Conservation (phyloP, 2,329 filamentous ascomycete species). For the Cryphonectria naterciae region DNA sequence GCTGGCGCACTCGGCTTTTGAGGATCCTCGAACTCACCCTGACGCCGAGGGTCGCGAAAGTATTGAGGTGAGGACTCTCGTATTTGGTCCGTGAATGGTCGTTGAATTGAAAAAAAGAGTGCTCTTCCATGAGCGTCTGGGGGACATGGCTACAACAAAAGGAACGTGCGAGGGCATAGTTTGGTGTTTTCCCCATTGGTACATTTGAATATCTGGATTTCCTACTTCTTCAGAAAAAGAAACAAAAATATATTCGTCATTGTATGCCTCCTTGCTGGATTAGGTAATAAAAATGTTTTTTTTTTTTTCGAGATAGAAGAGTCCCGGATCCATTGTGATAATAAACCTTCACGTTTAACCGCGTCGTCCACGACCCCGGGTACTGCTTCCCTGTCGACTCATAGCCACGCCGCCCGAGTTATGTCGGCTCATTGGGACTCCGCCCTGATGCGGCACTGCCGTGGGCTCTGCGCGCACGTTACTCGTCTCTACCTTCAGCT, state of each 20-base stretch:
- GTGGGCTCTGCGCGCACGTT: conserved; percentile 43
- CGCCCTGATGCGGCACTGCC: conserved; percentile 44
- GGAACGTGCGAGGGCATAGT: neutral
- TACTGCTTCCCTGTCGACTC: conserved; percentile 59
- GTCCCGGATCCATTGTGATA: too few species aligned
- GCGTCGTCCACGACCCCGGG: conserved; percentile 49
- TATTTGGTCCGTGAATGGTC: conserved; percentile 66
- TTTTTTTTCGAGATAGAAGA: neutral
- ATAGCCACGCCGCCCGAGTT: conserved; percentile 61
- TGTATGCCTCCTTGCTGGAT: neutral
- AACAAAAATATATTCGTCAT: neutral
- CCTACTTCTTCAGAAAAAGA: neutral
- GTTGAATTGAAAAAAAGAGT: neutral
- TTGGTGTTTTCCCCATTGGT: neutral
- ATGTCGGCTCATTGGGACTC: conserved; percentile 58
- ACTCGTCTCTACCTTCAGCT: conserved; percentile 53
- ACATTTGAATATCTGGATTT: neutral
- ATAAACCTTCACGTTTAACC: conserved; percentile 7
- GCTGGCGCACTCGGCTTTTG: conserved; percentile 78
- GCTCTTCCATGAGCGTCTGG: neutral
- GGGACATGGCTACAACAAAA: neutral
- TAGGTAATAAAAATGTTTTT: neutral
- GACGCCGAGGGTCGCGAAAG: conserved; percentile 79
- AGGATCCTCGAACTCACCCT: conserved; percentile 70
- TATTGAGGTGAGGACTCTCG: conserved; percentile 84